Conservation (phyloP, 2,329 filamentous ascomycete species). For the Fusarium mundagurra region DNA sequence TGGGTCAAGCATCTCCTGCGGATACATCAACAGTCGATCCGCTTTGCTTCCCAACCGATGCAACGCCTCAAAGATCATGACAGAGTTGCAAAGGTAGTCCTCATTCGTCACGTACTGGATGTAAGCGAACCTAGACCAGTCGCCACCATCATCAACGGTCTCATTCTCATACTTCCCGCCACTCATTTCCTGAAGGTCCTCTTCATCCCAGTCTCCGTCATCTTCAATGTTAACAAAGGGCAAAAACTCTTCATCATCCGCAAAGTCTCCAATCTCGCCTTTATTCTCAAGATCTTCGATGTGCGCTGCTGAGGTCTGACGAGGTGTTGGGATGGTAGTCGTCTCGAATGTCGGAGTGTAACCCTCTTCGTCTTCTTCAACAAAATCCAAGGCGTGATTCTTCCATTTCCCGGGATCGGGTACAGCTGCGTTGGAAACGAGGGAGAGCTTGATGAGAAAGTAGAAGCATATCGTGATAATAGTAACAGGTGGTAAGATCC, state of each 20-base stretch:
- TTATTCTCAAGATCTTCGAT: constrained; percentile 7
- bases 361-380: not conserved
- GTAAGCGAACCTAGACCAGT: constrained; percentile 54
- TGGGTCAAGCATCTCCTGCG: constrained; percentile 49
- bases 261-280: not conserved
- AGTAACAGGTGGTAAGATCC: not conserved
- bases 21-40: constrained; percentile 59
- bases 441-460: not conserved
- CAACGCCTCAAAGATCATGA: constrained; percentile 61
- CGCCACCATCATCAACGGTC: not conserved
- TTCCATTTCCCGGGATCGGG: not conserved
- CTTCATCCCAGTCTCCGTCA: not conserved
- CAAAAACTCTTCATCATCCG: not conserved
- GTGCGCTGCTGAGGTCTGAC: not conserved
- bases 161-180: not conserved
- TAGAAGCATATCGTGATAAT: not conserved
- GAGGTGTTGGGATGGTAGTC: not conserved
- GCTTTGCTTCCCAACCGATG: constrained; percentile 54
- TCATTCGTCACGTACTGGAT: constrained; percentile 60
- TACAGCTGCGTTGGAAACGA: not conserved
- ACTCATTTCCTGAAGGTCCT: not conserved
- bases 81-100: constrained; percentile 59
- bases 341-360: not conserved
- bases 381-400: not conserved
- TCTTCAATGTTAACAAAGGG: not conserved